Evolutionary conservation across 75 land plant species (phyloP).

Genomic region (Selaginella moellendorffii): DNA sequence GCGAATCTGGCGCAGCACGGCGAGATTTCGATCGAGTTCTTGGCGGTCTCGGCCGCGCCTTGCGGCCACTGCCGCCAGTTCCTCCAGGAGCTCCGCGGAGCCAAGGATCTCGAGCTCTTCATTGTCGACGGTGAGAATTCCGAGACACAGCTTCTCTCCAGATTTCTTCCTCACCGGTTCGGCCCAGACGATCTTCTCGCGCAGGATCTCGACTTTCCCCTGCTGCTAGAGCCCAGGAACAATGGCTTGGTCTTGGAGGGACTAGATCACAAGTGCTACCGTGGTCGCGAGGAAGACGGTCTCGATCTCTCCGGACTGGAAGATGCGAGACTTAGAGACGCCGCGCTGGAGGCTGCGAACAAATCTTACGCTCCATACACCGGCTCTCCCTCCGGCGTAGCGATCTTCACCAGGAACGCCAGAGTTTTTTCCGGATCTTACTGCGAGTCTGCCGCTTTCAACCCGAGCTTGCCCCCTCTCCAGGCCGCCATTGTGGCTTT

Average conservation of each 20-base stretch:
- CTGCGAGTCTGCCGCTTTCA: conserved; percentile 86
- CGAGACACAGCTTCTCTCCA: conserved; percentile 28
- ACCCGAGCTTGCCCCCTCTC: conserved; percentile 78
- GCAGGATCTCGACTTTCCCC: conserved; percentile 34
- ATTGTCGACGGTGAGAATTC: conserved; percentile 27
- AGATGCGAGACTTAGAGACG: conserved; percentile 2
- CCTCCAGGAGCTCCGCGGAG: conserved; percentile 66
- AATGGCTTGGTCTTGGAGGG: conserved; percentile 22
- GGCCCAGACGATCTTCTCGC: conserved; percentile 68
- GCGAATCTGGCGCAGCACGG: conserved; percentile 55
- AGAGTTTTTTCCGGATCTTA: conserved; percentile 54
- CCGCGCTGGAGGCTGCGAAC: conserved; percentile 67
- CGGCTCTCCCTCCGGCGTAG: conserved; percentile 66
- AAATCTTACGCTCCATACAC: conserved; percentile 87
- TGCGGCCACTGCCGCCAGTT: conserved; percentile 99
- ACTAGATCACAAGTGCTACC: too few relatives aligned
- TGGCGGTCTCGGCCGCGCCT: conserved; percentile 90
- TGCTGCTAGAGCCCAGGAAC: conserved; percentile 46
- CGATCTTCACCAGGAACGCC: conserved; percentile 42
- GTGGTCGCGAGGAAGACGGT: background rate
- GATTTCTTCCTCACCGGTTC: conserved; percentile 55
- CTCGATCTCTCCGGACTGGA: background rate
- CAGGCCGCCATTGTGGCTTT: conserved; percentile 87
- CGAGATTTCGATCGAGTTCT: conserved; percentile 20
- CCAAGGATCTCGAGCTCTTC: conserved; percentile 38